Percentiles rank a stretch among this genome's conserved stretches.
These are phyloP conservation scores for Salix caprea DNA, from an alignment of 345 rosid genomes.

Conservation along the genomic window DNA sequence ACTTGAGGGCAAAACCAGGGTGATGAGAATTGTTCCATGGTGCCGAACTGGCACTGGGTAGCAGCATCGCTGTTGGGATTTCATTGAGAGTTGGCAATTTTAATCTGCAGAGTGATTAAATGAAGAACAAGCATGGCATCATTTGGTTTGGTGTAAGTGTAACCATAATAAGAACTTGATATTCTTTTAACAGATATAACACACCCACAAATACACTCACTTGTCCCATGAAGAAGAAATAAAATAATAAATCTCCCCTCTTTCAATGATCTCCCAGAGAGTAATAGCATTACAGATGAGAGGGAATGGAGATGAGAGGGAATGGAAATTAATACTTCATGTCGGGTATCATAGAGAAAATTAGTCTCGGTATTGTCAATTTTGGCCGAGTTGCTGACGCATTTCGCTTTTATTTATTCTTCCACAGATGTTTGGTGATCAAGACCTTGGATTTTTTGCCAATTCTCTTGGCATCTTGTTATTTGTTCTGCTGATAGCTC, in stretches of 20 bases:
- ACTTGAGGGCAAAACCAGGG: not conserved
- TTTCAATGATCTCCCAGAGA: not conserved
- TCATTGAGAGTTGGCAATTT: not conserved
- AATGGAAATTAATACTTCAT: not conserved
- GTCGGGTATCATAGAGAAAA: not conserved
- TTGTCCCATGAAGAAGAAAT: not conserved
- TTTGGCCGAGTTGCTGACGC: not conserved
- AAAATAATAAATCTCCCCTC: not conserved
- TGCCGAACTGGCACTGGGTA: not conserved
- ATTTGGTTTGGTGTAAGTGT: too few species aligned
- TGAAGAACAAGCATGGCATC: not conserved
- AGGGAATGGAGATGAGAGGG: not conserved
- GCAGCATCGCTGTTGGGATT: not conserved
- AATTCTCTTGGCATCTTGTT: conserved; percentile 76
- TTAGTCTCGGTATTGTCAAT: not conserved
- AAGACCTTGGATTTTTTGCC: conserved; percentile 67
- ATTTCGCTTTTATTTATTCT: not conserved
- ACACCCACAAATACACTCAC: not conserved
- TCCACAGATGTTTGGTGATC: conserved; percentile 81
- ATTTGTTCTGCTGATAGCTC: conserved; percentile 65
- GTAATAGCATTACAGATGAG: not conserved
- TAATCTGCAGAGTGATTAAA: not conserved
- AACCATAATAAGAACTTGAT: not conserved
- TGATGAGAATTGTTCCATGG: not conserved
- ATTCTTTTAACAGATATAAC: not conserved